phyloP scores from a whole-genome alignment of 2,329 filamentous ascomycete genomes.

The Aspergillus eucalypticola region DNA sequence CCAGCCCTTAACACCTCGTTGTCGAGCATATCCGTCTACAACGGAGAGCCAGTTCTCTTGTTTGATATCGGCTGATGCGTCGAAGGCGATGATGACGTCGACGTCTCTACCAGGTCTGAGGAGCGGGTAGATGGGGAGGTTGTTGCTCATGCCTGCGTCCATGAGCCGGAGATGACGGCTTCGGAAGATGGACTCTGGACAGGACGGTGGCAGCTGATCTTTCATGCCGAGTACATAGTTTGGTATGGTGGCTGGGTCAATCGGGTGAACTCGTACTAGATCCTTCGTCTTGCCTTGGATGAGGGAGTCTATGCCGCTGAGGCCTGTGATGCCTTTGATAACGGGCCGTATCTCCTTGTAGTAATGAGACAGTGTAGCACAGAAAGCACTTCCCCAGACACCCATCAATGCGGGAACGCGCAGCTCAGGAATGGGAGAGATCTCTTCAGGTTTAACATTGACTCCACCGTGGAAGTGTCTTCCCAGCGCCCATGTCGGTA shows the following conservation, averaged over 20 bases:
- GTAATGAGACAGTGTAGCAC: slow-evolving; percentile 92
- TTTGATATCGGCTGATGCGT: slow-evolving; percentile 89
- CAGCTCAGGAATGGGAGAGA: slow-evolving; percentile 76
- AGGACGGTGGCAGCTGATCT: slow-evolving; percentile 69
- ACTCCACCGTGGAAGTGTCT: slow-evolving; percentile 74
- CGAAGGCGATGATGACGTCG: slow-evolving; percentile 88
- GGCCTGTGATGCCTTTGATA: slow-evolving; percentile 71
- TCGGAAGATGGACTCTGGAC: slow-evolving; percentile 73
- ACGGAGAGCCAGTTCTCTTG: slow-evolving; percentile 95
- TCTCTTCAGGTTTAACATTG: slow-evolving; percentile 63
- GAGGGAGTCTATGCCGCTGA: slow-evolving; percentile 75
- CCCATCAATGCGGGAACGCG: slow-evolving; percentile 83
- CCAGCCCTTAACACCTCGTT: slow-evolving; percentile 91
- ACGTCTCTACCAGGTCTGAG: slow-evolving; percentile 84
- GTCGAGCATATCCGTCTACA: slow-evolving; percentile 86
- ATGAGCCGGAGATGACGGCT: slow-evolving; percentile 76
- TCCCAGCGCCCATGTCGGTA: slow-evolving; percentile 91
- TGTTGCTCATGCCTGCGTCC: slow-evolving; percentile 99
- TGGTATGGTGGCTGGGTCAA: slow-evolving; percentile 85
- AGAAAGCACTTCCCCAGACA: slow-evolving; percentile 96
- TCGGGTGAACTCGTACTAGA: slow-evolving; percentile 87
- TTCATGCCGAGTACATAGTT: slow-evolving; percentile 87
- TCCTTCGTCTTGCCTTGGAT: slow-evolving; percentile 82
- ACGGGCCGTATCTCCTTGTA: slow-evolving; percentile 90
- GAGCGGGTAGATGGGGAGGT: slow-evolving; percentile 91